A percentile compares a stretch with the other conserved stretches of the same genome.
Evolutionary conservation across 164 flowering plant genomes (phyloP).

Genomic region (Vitis cinerea): DNA sequence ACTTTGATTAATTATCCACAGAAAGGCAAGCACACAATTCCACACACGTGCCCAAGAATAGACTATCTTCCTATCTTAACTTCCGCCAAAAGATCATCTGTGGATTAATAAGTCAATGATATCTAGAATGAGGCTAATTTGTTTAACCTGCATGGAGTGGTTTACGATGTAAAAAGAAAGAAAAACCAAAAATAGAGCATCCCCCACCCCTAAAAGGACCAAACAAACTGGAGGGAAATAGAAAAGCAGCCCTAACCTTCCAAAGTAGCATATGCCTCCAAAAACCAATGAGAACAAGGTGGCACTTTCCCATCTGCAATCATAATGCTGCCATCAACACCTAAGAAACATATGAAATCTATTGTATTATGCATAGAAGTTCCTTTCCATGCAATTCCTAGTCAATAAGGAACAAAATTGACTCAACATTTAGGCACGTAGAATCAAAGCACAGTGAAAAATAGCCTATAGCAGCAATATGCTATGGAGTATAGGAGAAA

Average conservation of each 20-base stretch:
- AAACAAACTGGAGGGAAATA: not conserved
- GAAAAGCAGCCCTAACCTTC: slow-evolving; percentile 49
- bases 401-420: not conserved
- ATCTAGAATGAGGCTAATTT: too few species aligned
- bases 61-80: too few species aligned
- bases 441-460: not conserved
- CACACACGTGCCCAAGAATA: too few species aligned
- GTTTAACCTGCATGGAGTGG: too few species aligned
- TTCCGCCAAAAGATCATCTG: too few species aligned
- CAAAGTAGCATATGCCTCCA: slow-evolving; percentile 85
- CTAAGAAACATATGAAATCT: slow-evolving; percentile 11
- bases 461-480: not conserved
- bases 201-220: not conserved
- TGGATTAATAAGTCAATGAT: too few species aligned
- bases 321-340: slow-evolving; percentile 34
- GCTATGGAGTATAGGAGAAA: not conserved
- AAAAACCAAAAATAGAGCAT: not conserved
- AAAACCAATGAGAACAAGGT: slow-evolving; percentile 66
- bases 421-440: not conserved
- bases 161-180: too few species aligned
- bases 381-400: not conserved
- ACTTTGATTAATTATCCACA: not conserved
- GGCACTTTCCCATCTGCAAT: slow-evolving; percentile 93
- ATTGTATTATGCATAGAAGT: not conserved
- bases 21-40: not conserved